Conservation (phyloP, 345 rosid genomes). For the Eucalyptus tenuipes region DNA sequence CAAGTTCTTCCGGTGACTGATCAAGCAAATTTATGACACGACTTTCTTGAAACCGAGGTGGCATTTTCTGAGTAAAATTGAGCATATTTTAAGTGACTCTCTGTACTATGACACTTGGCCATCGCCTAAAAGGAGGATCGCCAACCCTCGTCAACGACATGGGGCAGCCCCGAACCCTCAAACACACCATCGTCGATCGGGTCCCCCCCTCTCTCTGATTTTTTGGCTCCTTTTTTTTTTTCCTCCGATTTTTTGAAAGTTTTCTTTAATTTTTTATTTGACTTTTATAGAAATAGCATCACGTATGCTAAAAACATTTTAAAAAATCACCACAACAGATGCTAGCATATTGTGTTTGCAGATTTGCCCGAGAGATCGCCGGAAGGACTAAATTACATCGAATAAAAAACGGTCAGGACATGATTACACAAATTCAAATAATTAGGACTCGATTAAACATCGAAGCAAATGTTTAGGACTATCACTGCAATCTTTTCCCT, state of each 20-base stretch:
- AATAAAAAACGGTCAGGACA: background rate
- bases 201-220: background rate
- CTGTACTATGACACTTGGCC: too few species aligned
- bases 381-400: background rate
- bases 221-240: too few species aligned
- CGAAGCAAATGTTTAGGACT: background rate
- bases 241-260: background rate
- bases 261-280: background rate
- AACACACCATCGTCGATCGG: too few species aligned
- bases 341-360: background rate
- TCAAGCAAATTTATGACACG: too few species aligned
- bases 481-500: background rate
- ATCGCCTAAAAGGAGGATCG: too few species aligned
- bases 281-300: background rate
- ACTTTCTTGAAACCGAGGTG: too few species aligned
- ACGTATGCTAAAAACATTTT: background rate
- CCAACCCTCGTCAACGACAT: too few species aligned
- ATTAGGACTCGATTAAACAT: background rate
- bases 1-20: too few species aligned
- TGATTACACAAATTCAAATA: background rate
- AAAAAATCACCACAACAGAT: background rate
- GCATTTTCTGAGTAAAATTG: too few species aligned
- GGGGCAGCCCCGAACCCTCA: background rate
- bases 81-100: too few species aligned
- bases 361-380: background rate